A percentile compares a stretch with the other conserved stretches of the same genome.
These are phyloP conservation scores for Rhizoctonia solani DNA, from an alignment of 1,284 basidiomycete genomes.

Conservation along the genomic window DNA sequence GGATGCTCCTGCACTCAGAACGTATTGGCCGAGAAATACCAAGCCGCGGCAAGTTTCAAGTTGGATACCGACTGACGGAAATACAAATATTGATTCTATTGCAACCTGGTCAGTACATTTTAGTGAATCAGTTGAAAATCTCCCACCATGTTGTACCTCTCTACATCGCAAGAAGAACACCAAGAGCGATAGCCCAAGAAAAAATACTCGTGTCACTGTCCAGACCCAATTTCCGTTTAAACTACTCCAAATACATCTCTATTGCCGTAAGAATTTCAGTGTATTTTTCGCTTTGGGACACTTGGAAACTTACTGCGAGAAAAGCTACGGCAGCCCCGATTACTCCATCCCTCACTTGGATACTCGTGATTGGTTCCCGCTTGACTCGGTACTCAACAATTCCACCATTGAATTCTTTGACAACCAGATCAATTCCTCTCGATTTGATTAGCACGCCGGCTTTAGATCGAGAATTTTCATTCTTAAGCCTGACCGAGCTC, in stretches of 20 bases:
- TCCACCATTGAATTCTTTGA: neutral
- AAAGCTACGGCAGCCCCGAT: neutral
- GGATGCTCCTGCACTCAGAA: slow-evolving; percentile 50
- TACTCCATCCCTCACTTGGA: neutral
- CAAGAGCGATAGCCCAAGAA: neutral
- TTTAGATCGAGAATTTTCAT: neutral
- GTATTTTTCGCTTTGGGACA: neutral
- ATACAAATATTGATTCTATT: slow-evolving; percentile 67
- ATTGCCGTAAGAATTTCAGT: neutral
- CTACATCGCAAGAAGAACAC: neutral
- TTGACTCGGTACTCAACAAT: slow-evolving; percentile 6
- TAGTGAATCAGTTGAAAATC: slow-evolving; percentile 12
- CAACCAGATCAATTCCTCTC: neutral
- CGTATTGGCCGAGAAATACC: slow-evolving; percentile 44
- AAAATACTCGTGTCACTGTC: neutral
- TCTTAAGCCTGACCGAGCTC: neutral
- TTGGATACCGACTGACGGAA: slow-evolving; percentile 70
- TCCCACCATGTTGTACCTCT: neutral
- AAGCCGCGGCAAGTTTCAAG: slow-evolving; percentile 67
- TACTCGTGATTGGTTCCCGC: neutral
- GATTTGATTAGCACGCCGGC: neutral
- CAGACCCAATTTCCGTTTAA: neutral
- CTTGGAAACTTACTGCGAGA: neutral
- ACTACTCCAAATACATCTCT: neutral
- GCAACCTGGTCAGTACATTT: neutral